These are phyloP conservation scores for Pigoraptor vietnamica DNA, from an alignment of 78 protist species.

Conservation along the genomic window DNA sequence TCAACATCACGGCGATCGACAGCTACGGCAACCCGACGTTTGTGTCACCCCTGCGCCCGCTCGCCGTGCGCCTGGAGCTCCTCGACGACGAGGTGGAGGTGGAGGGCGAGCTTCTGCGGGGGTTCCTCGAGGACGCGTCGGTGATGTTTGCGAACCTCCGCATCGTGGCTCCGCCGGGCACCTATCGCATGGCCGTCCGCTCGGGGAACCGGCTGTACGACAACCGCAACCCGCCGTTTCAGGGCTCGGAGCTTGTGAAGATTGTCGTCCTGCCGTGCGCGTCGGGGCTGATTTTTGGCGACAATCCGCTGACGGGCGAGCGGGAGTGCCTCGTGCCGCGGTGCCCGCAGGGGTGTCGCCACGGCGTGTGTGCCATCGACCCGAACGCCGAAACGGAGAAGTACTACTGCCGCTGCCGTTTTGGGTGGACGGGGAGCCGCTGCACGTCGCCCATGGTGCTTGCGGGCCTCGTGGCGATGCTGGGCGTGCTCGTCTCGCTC, in stretches of 20 bases:
- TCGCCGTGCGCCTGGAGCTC: not conserved
- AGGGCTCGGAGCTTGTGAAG: not conserved
- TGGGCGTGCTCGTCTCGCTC: not conserved
- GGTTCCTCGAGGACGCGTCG: not conserved
- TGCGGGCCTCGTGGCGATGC: not conserved
- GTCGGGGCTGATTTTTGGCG: not conserved
- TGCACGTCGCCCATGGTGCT: not conserved
- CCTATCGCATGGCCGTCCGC: not conserved
- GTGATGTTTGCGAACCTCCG: not conserved
- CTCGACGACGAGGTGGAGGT: not conserved
- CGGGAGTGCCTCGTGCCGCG: not conserved
- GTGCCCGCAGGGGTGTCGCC: not conserved
- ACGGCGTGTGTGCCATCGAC: not conserved
- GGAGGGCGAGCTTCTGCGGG: not conserved
- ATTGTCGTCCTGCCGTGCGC: not conserved
- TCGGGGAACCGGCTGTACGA: not conserved
- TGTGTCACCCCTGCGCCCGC: not conserved
- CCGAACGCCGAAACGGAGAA: too few relatives aligned
- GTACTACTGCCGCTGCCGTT: not conserved
- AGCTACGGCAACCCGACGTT: not conserved
- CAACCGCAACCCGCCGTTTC: not conserved
- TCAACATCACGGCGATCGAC: not conserved
- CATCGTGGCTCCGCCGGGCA: not conserved
- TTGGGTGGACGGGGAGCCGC: not conserved
- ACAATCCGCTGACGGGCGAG: not conserved